Evolutionary conservation across 2,329 filamentous ascomycete genomes (phyloP), one percentile per base, ranked within the genome.

Genomic region (Calycina marina): DNA sequence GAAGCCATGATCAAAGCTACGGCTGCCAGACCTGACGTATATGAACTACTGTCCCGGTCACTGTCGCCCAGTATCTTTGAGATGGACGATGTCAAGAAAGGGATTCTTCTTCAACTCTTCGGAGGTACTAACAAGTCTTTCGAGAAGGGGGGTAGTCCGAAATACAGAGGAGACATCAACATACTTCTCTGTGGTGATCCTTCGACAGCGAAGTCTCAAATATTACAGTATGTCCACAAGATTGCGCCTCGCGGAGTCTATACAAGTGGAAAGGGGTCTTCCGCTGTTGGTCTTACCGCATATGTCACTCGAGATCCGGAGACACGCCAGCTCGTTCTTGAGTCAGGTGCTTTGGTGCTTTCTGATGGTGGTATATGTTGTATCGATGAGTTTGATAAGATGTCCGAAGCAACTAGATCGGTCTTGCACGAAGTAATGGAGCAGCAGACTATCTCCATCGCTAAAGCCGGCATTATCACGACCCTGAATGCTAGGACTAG

Each of bases 41-140:
- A 98, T 55, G 86, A 98, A 14, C 69, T 98, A 14, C 71, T 98
- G 4, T 71, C 90, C 12, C 74, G 88, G 22, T 96, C 88, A 1
- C 64, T 98, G 16, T 90, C 90, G 2, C 90, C 90, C 10, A 94
- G 86, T 38, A 79, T 98, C 49, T 94, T 92, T 60, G 90, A 98
- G 57, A 81, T 93, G 76, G 90, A 98, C 45, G 90, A 98, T 49
- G 85, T 96, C 29, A 98, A 98, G 66, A 98, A 98, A 60, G 90
- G 90, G 8, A 94, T 98, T 40, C 65, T 98, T 8, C 73, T 98
- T 4, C 90, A 98, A 51, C 72, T 98, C 25, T 98, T 98, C 53
- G 88, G 90, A 22, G 90, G 90, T 35, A 93, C 90, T 18, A 98
- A 98, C 64, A 98, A 98, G 61, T 83, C 82, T 1, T 98, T 98